Evolutionary conservation across 2,329 filamentous ascomycete genomes (phyloP).

Genomic region (Monilinia fructicola): DNA sequence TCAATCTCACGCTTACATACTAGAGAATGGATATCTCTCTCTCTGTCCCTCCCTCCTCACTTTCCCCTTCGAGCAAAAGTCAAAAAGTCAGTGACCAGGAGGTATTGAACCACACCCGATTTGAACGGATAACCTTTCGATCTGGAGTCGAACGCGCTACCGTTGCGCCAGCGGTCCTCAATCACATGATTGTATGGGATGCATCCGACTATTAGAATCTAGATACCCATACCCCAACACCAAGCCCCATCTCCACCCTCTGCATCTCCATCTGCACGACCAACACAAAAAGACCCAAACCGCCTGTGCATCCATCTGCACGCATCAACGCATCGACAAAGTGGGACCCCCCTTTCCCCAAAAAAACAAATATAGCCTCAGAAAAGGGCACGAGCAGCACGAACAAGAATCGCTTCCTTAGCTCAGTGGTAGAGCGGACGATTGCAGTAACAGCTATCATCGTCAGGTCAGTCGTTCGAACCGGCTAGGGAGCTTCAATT

Average conservation of each 20-base stretch:
- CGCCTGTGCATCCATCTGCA: neutral
- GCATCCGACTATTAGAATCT: accelerated
- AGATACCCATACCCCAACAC: accelerated
- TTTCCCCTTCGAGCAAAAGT: no score
- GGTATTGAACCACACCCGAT: constrained; percentile 37
- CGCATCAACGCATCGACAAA: neutral
- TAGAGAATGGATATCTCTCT: no score
- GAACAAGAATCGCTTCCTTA: constrained; percentile 7
- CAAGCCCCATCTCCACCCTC: neutral
- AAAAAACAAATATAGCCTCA: neutral
- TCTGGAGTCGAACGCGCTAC: constrained; percentile 39
- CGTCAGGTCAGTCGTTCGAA: constrained; percentile 23
- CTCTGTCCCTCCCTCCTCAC: neutral
- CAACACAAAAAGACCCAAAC: neutral
- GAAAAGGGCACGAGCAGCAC: accelerated
- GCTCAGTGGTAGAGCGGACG: constrained; percentile 22
- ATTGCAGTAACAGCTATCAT: constrained; percentile 15
- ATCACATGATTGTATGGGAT: neutral
- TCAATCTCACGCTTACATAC: accelerated
- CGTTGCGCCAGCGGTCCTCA: constrained; percentile 29
- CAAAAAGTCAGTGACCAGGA: neutral
- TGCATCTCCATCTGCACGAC: neutral
- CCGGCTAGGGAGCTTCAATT: constrained; percentile 19
- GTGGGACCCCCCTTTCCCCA: neutral
- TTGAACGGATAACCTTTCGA: constrained; percentile 40